These are phyloP conservation scores for Talinum fruticosum DNA, from an alignment of 148 eudicot species.

Conservation along the genomic window DNA sequence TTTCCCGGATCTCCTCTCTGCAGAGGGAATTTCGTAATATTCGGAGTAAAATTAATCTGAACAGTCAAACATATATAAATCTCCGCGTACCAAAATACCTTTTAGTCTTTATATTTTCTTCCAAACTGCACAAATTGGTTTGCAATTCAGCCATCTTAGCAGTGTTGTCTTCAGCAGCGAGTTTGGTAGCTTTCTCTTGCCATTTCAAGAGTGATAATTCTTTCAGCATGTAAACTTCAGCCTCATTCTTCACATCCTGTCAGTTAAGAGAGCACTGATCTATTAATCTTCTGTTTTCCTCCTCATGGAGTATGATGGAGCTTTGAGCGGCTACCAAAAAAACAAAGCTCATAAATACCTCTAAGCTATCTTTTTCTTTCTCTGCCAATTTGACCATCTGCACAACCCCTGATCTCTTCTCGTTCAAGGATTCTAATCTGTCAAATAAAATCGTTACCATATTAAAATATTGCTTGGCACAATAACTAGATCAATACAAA, in stretches of 20 bases:
- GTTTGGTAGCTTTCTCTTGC: slow-evolving; percentile 87
- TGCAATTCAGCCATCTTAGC: slow-evolving; percentile 50
- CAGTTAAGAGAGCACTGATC: not conserved
- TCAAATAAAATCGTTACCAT: not conserved
- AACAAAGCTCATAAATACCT: slow-evolving; percentile 41
- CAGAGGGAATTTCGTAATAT: not conserved
- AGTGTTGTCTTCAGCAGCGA: slow-evolving; percentile 69
- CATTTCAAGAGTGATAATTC: slow-evolving; percentile 77
- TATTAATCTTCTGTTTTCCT: not conserved
- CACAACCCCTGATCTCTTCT: slow-evolving; percentile 89
- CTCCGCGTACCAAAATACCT: slow-evolving; percentile 37
- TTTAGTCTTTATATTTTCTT: slow-evolving; percentile 64
- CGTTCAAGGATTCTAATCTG: slow-evolving; percentile 85
- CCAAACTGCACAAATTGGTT: slow-evolving; percentile 54
- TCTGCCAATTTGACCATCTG: slow-evolving; percentile 98
- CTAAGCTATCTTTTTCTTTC: slow-evolving; percentile 87
- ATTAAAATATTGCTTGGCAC: not conserved
- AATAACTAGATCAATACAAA: not conserved
- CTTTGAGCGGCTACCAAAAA: not conserved
- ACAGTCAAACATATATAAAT: not conserved
- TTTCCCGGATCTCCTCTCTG: slow-evolving; percentile 81
- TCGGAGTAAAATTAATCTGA: not conserved
- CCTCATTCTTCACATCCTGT: slow-evolving; percentile 92
- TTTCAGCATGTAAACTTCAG: slow-evolving; percentile 91
- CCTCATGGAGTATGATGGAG: not conserved